Evolutionary conservation across 805 yeast genomes (phyloP), one percentile per base, ranked within the genome.

Genomic region (Candida verbasci): DNA sequence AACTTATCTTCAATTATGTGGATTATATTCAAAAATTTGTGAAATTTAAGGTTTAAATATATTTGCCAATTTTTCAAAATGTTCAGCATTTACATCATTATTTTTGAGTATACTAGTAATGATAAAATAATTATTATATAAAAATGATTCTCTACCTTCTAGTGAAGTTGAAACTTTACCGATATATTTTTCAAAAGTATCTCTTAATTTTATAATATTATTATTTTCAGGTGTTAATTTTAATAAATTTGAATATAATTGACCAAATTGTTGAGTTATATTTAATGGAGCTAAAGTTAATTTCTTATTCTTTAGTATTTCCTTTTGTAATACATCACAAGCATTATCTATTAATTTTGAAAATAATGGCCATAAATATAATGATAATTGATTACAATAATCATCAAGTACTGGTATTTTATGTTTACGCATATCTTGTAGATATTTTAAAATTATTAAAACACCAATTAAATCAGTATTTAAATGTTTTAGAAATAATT

Each of bases 301-400:
- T 21, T 53, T 47, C 14, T 48, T 46, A 3, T 54, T 32, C 24
- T 53, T 72, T 41, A 46, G 66, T 32, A 56, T 56, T 12, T 72
- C 72, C 35, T 68, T 74, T 43, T 82, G 80, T 55, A 87, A 62
- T 34, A 80, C 75, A 15, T 79, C 83, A 48, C 95, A 82, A 48
- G 91, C 86, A 23, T 75, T 61, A 53, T 88, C 96, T 28, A 89
- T 72, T 23, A 86, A 65, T 31, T 68, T 70, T 49, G 88, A 89
- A 50, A 89, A 84, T 40, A 74, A 78, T 0, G 97, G 96, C 97
- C 97, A 93, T 30, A 91, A 61, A 3, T 73, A 56, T 35, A 86
- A 74, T 42, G 80, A 58, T 43, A 83, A 78, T 11, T 76, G 65
- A 47, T 83, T 79, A 44, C 82, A 68, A 54, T 82, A 85, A 41